phyloP scores from a whole-genome alignment of 345 rosid genomes.

The Boechera stricta region DNA sequence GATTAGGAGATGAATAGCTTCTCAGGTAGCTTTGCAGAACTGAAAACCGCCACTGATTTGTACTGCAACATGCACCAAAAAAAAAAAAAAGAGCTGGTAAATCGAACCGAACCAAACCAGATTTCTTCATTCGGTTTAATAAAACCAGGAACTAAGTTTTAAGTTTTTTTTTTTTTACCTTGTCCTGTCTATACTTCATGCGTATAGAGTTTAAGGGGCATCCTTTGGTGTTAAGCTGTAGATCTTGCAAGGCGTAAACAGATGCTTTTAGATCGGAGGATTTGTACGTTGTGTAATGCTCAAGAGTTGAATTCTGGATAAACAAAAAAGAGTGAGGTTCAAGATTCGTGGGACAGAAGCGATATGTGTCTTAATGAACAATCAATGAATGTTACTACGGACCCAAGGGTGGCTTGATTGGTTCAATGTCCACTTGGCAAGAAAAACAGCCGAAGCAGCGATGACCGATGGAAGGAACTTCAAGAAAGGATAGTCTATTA shows the following conservation, averaged over 20 bases:
- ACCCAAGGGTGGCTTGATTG: conserved; percentile 92
- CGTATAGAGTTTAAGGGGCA: conserved; percentile 77
- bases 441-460: conserved; percentile 94
- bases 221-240: conserved; percentile 65
- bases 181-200: conserved; percentile 68
- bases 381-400: conserved; percentile 18
- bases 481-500: conserved; percentile 67
- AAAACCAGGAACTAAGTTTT: conserved; percentile 8
- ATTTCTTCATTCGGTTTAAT: background rate
- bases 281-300: conserved; percentile 73
- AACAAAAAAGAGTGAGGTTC: conserved; percentile 8
- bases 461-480: conserved; percentile 74
- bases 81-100: background rate
- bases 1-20: conserved; percentile 53
- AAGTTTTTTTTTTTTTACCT: conserved; percentile 47
- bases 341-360: background rate
- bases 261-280: conserved; percentile 62
- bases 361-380: conserved; percentile 9
- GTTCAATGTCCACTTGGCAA: conserved; percentile 90
- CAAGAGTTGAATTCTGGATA: conserved; percentile 78
- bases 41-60: conserved; percentile 69
- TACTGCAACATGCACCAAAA: conserved; percentile 51
- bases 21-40: conserved; percentile 66
- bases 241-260: conserved; percentile 63
- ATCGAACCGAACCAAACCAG: conserved; percentile 11